phyloP scores from a whole-genome alignment of 371 early-diverging fungal genomes.

The Mortierella sp. region DNA sequence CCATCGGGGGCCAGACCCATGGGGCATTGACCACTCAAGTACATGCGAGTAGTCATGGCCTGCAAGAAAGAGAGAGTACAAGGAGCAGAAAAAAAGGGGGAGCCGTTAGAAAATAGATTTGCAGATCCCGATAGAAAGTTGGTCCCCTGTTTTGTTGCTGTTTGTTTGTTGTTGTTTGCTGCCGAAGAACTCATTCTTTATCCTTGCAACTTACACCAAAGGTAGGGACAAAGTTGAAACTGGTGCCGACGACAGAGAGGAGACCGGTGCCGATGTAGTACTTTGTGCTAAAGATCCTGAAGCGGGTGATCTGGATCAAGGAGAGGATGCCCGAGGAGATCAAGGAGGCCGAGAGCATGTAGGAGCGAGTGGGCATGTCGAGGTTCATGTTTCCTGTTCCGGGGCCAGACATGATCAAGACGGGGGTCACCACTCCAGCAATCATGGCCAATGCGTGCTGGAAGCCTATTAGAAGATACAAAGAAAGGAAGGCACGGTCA shows the following conservation, averaged over 20 bases:
- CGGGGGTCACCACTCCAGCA: constrained; percentile 66
- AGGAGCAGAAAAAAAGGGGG: not conserved
- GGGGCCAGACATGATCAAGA: constrained; percentile 63
- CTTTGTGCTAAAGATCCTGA: constrained; percentile 62
- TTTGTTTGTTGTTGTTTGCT: not conserved
- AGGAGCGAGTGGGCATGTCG: constrained; percentile 60
- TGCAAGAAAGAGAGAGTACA: constrained; percentile 21
- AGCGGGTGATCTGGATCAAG: constrained; percentile 64
- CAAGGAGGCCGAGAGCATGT: constrained; percentile 66
- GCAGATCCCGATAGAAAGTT: not conserved
- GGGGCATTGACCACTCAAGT: constrained; percentile 62
- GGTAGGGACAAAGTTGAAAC: constrained; percentile 53
- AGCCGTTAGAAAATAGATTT: not conserved
- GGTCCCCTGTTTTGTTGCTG: not conserved
- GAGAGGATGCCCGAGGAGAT: constrained; percentile 59
- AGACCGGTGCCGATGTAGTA: constrained; percentile 65
- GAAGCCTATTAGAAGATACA: constrained; percentile 20
- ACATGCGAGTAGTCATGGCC: constrained; percentile 64
- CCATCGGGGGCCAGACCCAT: constrained; percentile 60
- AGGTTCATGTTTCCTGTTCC: constrained; percentile 65
- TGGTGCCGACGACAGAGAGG: constrained; percentile 45
- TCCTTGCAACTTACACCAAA: constrained; percentile 22
- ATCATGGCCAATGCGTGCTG: constrained; percentile 61
- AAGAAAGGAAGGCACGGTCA: not conserved
- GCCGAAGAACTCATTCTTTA: constrained; percentile 11